Conservation (phyloP, 768 basidiomycete genomes). For the Candolleomyces aberdarensis region DNA sequence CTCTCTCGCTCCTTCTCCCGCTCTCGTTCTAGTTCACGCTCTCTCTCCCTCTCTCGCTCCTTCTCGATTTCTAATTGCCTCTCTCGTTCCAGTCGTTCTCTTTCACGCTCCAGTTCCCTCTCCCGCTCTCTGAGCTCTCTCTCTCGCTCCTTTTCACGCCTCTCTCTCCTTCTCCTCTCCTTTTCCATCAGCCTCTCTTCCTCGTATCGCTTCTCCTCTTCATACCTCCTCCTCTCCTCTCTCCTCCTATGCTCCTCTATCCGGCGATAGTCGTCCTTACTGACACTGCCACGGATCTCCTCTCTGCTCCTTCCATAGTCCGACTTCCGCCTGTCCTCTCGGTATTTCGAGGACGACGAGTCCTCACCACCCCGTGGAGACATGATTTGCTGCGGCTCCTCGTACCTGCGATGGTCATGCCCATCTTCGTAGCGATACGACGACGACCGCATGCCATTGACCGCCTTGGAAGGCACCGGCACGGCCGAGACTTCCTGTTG, state of each 20-base stretch:
- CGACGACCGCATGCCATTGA: background rate
- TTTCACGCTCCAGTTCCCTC: slow-evolving; percentile 8
- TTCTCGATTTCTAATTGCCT: slow-evolving; percentile 14
- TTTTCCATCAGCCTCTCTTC: slow-evolving; percentile 7
- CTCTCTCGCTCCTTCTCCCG: slow-evolving; percentile 1
- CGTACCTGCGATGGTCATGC: background rate
- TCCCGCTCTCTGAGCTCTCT: slow-evolving; percentile 9
- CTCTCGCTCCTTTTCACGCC: slow-evolving; percentile 11
- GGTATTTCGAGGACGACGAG: slow-evolving; percentile 4
- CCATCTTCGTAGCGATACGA: background rate
- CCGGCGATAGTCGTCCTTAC: slow-evolving; percentile 13
- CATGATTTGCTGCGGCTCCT: background rate
- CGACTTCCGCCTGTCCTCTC: slow-evolving; percentile 12
- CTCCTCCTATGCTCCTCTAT: slow-evolving; percentile 11
- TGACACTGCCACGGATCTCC: background rate
- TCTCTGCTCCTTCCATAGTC: slow-evolving; percentile 12
- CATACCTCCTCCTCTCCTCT: slow-evolving; percentile 16
- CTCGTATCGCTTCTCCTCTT: slow-evolving; percentile 15
- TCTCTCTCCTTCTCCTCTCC: slow-evolving; percentile 17
- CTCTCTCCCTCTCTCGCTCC: slow-evolving; percentile 9
- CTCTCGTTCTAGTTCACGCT: background rate
- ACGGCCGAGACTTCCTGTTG: slow-evolving; percentile 2
- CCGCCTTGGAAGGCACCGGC: slow-evolving; percentile 1
- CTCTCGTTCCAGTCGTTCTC: slow-evolving; percentile 8
- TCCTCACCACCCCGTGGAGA: background rate